Percentiles rank a stretch among this genome's conserved stretches.
These are phyloP conservation scores for Passalora sequoiae DNA, from an alignment of 2,329 filamentous ascomycete genomes.

Conservation along the genomic window DNA sequence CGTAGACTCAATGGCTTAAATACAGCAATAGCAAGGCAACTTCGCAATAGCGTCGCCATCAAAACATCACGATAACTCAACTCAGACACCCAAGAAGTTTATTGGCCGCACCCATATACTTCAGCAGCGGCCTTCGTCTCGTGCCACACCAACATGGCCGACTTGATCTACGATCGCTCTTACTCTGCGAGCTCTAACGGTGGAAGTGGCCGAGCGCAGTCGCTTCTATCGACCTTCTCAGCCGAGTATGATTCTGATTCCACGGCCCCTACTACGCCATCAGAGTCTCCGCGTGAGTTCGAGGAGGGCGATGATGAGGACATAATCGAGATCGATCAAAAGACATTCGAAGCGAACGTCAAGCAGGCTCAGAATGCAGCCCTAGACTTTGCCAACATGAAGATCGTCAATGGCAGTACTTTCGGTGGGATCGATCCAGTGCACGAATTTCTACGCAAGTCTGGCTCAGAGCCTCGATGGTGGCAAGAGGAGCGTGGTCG, in stretches of 20 bases:
- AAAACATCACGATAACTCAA: background rate
- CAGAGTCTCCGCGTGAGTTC: background rate
- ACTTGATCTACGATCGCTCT: background rate
- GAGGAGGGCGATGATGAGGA: background rate
- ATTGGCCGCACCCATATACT: background rate
- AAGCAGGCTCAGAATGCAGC: background rate
- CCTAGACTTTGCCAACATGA: background rate
- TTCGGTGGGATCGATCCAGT: constrained; percentile 1
- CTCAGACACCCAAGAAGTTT: background rate
- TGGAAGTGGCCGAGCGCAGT: background rate
- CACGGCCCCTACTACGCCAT: background rate
- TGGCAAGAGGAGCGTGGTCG: background rate
- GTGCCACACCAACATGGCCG: background rate
- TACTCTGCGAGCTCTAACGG: background rate
- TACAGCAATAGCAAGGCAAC: background rate
- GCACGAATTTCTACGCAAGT: background rate
- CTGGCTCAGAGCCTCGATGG: background rate
- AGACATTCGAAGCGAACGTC: constrained; percentile 4
- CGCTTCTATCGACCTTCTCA: background rate
- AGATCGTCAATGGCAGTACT: constrained; percentile 4
- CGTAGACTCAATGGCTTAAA: background rate
- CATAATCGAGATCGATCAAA: constrained; percentile 1
- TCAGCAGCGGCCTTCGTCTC: background rate
- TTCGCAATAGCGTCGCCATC: no score
- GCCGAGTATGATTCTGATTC: background rate